Base-by-base conservation (phyloP, 140 eudicot species). In the Oenanthe javanica region DNA sequence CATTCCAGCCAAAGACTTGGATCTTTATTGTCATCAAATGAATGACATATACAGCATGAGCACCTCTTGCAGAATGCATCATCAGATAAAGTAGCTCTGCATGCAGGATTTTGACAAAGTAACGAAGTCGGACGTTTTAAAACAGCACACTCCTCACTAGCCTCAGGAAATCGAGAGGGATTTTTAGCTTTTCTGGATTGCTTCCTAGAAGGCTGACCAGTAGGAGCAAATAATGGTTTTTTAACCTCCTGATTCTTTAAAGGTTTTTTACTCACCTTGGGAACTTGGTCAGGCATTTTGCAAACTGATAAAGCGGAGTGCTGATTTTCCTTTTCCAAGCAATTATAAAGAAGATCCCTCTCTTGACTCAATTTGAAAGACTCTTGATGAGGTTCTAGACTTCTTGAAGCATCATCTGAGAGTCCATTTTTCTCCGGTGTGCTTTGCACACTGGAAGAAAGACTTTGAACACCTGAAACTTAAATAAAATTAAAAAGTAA, bases 1-100 rank as follows among this genome's bases (percentile, higher is more conserved):
- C 97, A 93, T 82, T 91, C 94, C 81, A 93, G 84, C 97, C 97
- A 93, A 57, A 93, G 89, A 80, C 97, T 93, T 0, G 97, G 97
- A 88, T 93, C 96, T 85, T 93, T 93, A 52, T 93, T 93, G 79
- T 93, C 97, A 86, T 93, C 96, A 86, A 90, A 90, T 80, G 82
- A 84, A 83, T 90, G 97, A 70, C 97, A 93, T 50, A 91, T 93
- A 86, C 96, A 93, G 86, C 97, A 93, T 78, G 97, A 93, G 82
- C 97, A 93, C 86, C 96, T 89, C 82, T 87, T 86, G 84, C 97
- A 93, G 80, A 93, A 93, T 16, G 97, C 78, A 77, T 91, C 96
- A 64, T 87, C 87, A 1, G 94, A 90, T 61, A 93, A 66, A 75
- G 85, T 79, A 16, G 96, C 97, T 85, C 94, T 88, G 75, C 97